Percentiles rank a stretch among this genome's conserved stretches.
These are phyloP conservation scores for Spergularia bocconei DNA, from an alignment of 148 eudicot genomes.

Conservation along the genomic window DNA sequence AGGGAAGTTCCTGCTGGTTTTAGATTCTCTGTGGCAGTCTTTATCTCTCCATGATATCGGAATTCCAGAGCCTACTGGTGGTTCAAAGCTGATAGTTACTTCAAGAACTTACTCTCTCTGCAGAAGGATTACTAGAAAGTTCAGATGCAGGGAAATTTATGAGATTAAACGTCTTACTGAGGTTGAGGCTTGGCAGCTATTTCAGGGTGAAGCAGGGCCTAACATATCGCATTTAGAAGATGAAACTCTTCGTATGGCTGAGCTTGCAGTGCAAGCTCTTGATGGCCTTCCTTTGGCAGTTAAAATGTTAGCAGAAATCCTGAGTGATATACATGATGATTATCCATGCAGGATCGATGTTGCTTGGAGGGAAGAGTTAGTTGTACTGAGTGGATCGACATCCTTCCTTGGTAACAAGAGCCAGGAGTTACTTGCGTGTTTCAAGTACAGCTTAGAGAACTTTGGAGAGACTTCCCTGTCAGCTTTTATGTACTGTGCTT, in stretches of 20 bases:
- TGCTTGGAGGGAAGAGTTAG: slow-evolving; percentile 29
- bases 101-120: slow-evolving; percentile 27
- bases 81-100: slow-evolving; percentile 31
- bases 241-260: slow-evolving; percentile 24
- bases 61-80: slow-evolving; percentile 30
- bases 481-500: slow-evolving; percentile 29
- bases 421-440: slow-evolving; percentile 27
- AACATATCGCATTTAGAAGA: slow-evolving; percentile 9
- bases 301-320: slow-evolving; percentile 22
- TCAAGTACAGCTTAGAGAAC: slow-evolving; percentile 30
- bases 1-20: slow-evolving; percentile 28
- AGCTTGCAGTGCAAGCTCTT: slow-evolving; percentile 10
- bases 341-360: slow-evolving; percentile 16
- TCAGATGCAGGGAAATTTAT: slow-evolving; percentile 19
- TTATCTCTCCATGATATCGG: slow-evolving; percentile 37
- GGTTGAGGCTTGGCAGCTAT: slow-evolving; percentile 32
- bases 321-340: slow-evolving; percentile 28
- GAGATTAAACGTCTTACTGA: slow-evolving; percentile 31
- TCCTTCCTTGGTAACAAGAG: slow-evolving; percentile 22
- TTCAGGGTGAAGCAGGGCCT: slow-evolving; percentile 30
- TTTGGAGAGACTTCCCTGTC: slow-evolving; percentile 17
- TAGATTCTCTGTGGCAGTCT: slow-evolving; percentile 36
- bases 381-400: slow-evolving; percentile 8
- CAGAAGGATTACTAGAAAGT: slow-evolving; percentile 15
- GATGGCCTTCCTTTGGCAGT: slow-evolving; percentile 34